Base-by-base conservation (phyloP, 2,329 filamentous ascomycete genomes). In the Magnaporthales sp. region DNA sequence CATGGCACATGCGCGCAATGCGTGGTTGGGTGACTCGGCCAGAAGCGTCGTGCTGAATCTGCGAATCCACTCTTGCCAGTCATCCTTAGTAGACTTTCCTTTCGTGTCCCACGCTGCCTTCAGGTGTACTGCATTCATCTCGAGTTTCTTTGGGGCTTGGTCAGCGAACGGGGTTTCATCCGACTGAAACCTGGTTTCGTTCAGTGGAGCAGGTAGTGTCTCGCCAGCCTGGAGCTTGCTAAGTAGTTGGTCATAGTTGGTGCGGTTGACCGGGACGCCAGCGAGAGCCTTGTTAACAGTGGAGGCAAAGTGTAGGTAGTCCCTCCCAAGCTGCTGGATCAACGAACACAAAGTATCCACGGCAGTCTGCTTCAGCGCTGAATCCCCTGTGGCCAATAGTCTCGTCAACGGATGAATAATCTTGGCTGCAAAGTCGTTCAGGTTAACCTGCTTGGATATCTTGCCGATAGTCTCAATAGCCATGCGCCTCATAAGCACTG, bases 51-150 rank as follows among this genome's bases (percentile, higher is more conserved):
- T 94, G 74, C 94, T 98, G 79, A 99, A 97, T 30, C 94, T 87
- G 68, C 96, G 88, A 78, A 99, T 92, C 95, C 95, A 99, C 77
- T 99, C 95, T 73, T 97, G 92, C 95, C 95, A 99, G 78, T 99
- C 95, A 75, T 99, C 95, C 73, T 93, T 93, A 10, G 95, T 99
- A 0, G 94, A 97, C 75, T 97, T 97, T 68, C 96, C 93, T 68
- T 90, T 93, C 0, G 96, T 95, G 72, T 98, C 95, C 95, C 95
- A 99, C 0, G 96, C 95, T 70, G 91, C 90, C 78, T 98, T 97
- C 26, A 99, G 82, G 80, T 99, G 96, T 70, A 98, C 93, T 64
- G 97, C 93, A 71, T 99, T 99, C 77, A 98, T 94, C 69, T 96
- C 93, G 38, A 98, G 84, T 78, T 98, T 98, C 82, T 97, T 97